Base-by-base conservation (phyloP, 169 alveolate genomes). In the Eimeria tenella region DNA sequence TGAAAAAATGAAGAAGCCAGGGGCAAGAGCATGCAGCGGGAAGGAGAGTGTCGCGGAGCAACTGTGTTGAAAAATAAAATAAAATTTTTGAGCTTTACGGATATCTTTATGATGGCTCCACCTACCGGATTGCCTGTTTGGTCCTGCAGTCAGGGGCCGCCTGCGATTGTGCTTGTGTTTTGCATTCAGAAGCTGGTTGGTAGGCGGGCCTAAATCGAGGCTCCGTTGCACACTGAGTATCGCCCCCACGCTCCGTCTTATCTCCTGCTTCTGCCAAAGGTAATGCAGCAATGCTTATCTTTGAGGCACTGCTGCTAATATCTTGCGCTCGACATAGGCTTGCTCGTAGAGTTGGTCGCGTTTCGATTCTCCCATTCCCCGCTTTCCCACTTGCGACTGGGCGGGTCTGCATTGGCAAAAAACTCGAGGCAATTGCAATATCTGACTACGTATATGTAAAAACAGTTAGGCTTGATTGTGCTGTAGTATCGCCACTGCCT, bases 361-460 rank as follows among this genome's bases (percentile, higher is more conserved):
- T 31, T 81, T 81, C 89, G 21, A 21, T 60, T 11, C 89, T n/a
- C 60, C 89, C 89, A 21, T n/a, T 53, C 31, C 89, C 74, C 55
- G 31, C 31, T 52, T 73, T 31, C 13, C 74, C 89, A 21, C 52
- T 56, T 50, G 89, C 31, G 56, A 7, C 19, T 25, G 9, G 89
- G 23, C 89, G 89, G 17, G 89, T 53, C 89, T 81, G 89, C 70
- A 81, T 58, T 17, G 23, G 53, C 53, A 56, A 81, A 21, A 5
- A 52, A 19, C 3, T n/a, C 5, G 49, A 10, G 50, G 21, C 13
- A 11, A 5, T 10, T 19, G 52, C 31, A 11, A 21, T 6, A 7
- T 3, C 31, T 23, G 25, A n/a, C 58, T 8, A 13, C 7, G n/a
- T 13, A 68, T 52, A 13, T 56, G 9, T 11, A n/a, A 2, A 11